Evolutionary conservation across 306 rosid species (phyloP), one percentile per base, ranked within the genome.

Genomic region (Echinosophora koreensis): DNA sequence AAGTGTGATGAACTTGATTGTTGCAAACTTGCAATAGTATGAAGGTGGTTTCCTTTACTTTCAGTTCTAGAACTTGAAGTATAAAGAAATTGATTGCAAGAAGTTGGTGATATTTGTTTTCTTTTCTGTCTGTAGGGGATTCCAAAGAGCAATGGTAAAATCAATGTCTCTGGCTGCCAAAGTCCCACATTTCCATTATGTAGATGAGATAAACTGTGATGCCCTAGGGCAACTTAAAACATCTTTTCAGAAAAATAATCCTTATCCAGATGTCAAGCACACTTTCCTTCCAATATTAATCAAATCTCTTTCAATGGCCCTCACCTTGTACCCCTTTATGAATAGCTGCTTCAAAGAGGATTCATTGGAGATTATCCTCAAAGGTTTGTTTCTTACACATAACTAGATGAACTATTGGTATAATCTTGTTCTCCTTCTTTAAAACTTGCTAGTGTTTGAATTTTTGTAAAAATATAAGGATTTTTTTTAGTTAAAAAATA

Each of bases 101-200:
- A 54, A 17, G 51, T 30, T 72, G 44, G 77, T 61, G 50, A 28
- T 44, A 17, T 37, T 71, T 75, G 12, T 69, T 58, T 71, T 42
- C 18, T 49, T 51, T 76, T 30, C 39, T 38, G 74, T 73, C 76
- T 83, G 44, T 85, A 95, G 97, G 89, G 99, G 99, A 59, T 95
- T 81, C 74, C 99, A 88, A 80, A 92, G 96, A 67, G 86, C 87
- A 70, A 95, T 90, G 97, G 90, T 92, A 39, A 88, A 86, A 73
- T 87, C 99, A 63, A 92, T 95, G 99, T 78, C 92, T 71, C 56
- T 88, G 73, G 92, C 99, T 71, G 97, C 97, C 61, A 88, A 88
- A 86, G 97, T 95, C 79, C 99, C 94, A 37, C 97, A 95, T 83
- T 95, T 95, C 76, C 92, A 95, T 78, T 95, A 84, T 64, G 97